Evolutionary conservation across 1,284 basidiomycete species (phyloP).

Genomic region (Bondarzewia mesenterica): DNA sequence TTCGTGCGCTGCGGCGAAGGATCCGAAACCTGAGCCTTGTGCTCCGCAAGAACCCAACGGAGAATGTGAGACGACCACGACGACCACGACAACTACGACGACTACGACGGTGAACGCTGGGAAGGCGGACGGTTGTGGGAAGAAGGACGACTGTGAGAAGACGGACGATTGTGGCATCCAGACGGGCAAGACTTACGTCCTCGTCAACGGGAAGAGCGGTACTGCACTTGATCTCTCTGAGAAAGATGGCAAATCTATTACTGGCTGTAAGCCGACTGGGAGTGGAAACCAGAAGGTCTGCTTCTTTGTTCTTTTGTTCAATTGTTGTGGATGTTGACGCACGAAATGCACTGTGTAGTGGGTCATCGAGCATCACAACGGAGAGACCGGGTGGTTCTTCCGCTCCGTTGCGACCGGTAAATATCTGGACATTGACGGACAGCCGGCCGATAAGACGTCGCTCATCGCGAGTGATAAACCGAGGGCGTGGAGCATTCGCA

Average conservation of each 20-base stretch:
- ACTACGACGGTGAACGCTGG: conserved; percentile 3
- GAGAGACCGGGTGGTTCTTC: background rate
- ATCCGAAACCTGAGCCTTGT: no score
- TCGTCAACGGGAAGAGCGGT: background rate
- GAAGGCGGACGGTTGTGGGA: no score
- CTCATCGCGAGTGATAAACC: background rate
- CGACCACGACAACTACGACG: background rate
- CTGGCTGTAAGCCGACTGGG: background rate
- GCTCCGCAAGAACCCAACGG: no score
- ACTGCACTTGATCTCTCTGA: background rate
- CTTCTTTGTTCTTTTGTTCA: background rate
- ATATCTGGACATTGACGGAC: background rate
- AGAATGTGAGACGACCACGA: no score
- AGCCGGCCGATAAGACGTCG: background rate
- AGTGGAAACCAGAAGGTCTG: background rate
- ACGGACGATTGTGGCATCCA: no score
- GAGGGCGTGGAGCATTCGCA: background rate
- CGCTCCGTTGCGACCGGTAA: background rate
- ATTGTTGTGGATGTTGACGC: background rate
- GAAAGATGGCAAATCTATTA: background rate
- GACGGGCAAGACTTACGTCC: background rate
- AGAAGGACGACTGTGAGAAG: no score
- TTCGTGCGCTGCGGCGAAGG: no score
- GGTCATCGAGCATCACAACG: background rate
- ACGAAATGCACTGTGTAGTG: background rate